phyloP scores from a whole-genome alignment of 352 stramenopile genomes.

The Phytophthora syringae region DNA sequence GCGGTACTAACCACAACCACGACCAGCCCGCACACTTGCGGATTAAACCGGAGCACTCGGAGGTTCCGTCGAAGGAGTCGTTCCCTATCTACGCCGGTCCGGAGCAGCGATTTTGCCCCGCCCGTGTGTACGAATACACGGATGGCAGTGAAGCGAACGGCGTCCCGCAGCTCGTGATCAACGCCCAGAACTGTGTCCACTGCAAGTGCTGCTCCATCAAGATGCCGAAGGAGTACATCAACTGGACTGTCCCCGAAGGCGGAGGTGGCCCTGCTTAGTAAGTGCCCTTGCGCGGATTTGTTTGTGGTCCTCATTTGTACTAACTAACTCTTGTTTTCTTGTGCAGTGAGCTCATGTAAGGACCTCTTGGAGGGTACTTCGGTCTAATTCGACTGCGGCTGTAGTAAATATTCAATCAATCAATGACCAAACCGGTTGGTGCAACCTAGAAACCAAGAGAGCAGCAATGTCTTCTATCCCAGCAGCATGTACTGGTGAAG shows the following conservation, averaged over 20 bases:
- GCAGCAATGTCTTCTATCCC: neutral
- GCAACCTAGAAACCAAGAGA: slow-evolving; percentile 2
- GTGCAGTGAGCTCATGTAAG: slow-evolving; percentile 79
- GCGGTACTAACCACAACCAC: slow-evolving; percentile 98
- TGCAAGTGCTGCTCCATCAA: slow-evolving; percentile 99
- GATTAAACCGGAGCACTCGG: slow-evolving; percentile 92
- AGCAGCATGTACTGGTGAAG: slow-evolving; percentile 8
- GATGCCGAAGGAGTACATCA: slow-evolving; percentile 99
- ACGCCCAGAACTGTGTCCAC: slow-evolving; percentile 99
- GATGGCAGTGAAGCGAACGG: slow-evolving; percentile 90
- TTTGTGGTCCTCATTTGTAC: neutral
- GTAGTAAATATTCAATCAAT: slow-evolving; percentile 50
- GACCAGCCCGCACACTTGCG: slow-evolving; percentile 98
- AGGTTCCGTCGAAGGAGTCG: slow-evolving; percentile 90
- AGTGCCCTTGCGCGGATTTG: slow-evolving; percentile 42
- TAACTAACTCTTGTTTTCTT: slow-evolving; percentile 40
- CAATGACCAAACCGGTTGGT: slow-evolving; percentile 26
- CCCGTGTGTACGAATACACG: slow-evolving; percentile 99
- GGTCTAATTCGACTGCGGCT: slow-evolving; percentile 22
- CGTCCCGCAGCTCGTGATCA: slow-evolving; percentile 96
- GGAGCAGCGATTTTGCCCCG: slow-evolving; percentile 98
- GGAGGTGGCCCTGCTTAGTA: slow-evolving; percentile 98
- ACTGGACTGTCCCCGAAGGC: slow-evolving; percentile 99
- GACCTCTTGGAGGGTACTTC: slow-evolving; percentile 16
- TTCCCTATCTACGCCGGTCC: slow-evolving; percentile 95